Evolutionary conservation across 2,329 filamentous ascomycete genomes (phyloP).

Genomic region (Mycocentrospora acerina): DNA sequence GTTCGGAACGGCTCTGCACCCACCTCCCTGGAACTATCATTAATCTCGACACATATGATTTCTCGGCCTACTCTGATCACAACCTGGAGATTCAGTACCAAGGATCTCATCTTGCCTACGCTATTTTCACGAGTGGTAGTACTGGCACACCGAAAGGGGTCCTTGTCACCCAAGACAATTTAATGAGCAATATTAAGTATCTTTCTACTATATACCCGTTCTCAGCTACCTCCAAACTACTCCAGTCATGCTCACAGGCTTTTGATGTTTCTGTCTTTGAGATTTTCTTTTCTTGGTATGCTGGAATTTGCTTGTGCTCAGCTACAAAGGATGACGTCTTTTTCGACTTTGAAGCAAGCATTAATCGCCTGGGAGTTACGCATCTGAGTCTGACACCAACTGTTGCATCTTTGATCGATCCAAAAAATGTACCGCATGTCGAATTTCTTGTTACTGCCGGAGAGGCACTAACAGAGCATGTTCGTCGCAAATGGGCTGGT

Average conservation of each 20-base stretch:
- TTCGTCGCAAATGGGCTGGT: conserved; percentile 68
- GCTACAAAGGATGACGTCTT: conserved; percentile 74
- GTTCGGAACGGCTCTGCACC: conserved; percentile 8
- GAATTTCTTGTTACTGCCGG: conserved; percentile 79
- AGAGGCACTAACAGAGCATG: conserved; percentile 73
- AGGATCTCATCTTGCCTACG: conserved; percentile 65
- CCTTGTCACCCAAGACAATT: conserved; percentile 71
- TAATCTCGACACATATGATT: conserved; percentile 33
- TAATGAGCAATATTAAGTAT: conserved; percentile 72
- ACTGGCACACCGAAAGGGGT: conserved; percentile 81
- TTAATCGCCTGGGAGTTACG: conserved; percentile 65
- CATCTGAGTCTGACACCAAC: conserved; percentile 86
- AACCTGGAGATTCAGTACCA: conserved; percentile 46
- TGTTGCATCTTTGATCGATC: conserved; percentile 73
- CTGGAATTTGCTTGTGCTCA: conserved; percentile 76
- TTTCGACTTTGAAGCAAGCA: conserved; percentile 67
- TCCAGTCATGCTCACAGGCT: conserved; percentile 81
- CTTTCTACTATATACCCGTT: conserved; percentile 68
- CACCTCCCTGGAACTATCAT: conserved; percentile 17
- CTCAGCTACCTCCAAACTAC: conserved; percentile 56
- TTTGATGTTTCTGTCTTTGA: conserved; percentile 90
- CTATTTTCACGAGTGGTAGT: conserved; percentile 81
- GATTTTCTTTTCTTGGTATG: conserved; percentile 81
- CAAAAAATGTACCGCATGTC: conserved; percentile 68
- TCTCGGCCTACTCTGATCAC: conserved; percentile 30